Evolutionary conservation across 345 rosid genomes (phyloP), one percentile per base, ranked within the genome.

Genomic region (Corymbia maculata): DNA sequence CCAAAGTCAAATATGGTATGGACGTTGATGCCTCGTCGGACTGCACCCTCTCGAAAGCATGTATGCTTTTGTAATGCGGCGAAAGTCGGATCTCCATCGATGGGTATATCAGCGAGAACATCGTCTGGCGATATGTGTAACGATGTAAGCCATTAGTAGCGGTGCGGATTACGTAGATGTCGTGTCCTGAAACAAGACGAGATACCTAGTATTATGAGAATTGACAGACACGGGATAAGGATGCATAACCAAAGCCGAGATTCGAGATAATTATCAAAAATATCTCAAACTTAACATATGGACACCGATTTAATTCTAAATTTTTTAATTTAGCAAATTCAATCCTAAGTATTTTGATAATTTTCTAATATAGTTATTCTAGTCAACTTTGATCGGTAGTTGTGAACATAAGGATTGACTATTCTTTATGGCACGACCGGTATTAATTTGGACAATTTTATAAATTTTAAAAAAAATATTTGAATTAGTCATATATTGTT

Each of bases 351-450:
- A 2, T 4, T 55, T 55, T 22, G 13, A 22, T 2, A 5, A 9
- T 55, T 55, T 55, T 2, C 1, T 22, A 55, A 55, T 55, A 55
- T 22, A 1, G 5, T 2, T 2, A 0, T 22, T 55, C 24, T 4
- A 12, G 24, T 1, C 2, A 55, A 55, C 4, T 55, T 55, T 9
- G 6, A 8, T 1, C 0, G 0, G 6, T 22, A 2, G 22, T 36
- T 22, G 61, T 8, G 21, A 5, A 1, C 22, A 1, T 2, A 0
- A 0, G 22, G 22, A 55, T 55, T 5, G 4, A 21, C 5, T 22
- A 0, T 8, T 19, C 8, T 8, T 21, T 22, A 4, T 22, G 5
- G 4, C 0, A 8, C 2, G 0, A 55, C 22, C 0, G 1, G 22
- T 0, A 1, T 21, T 55, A 2, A 22, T 5, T 1, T 8, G 2